Evolutionary conservation across 768 basidiomycete genomes (phyloP).

Genomic region (Russula ochroleuca): DNA sequence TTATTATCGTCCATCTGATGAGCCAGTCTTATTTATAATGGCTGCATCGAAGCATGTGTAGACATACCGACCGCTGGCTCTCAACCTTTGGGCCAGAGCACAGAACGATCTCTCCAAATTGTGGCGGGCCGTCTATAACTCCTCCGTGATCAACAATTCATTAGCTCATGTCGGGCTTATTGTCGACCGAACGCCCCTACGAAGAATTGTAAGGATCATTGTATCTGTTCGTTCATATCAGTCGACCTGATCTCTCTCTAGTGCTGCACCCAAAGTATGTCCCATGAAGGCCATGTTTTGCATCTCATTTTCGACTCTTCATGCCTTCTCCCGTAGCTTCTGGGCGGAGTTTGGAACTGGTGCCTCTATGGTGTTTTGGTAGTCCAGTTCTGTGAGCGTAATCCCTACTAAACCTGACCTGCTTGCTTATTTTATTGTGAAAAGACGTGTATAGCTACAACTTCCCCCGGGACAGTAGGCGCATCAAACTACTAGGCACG

Average conservation of each 20-base stretch:
- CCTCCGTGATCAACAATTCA: neutral
- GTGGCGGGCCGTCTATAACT: neutral
- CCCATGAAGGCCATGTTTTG: no score
- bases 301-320: neutral
- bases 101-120: neutral
- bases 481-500: constrained; percentile 12
- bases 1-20: neutral
- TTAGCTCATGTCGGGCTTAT: no score
- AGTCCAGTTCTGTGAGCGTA: constrained; percentile 33
- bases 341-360: constrained; percentile 29
- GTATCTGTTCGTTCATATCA: neutral
- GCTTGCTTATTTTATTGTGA: neutral
- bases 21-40: constrained; percentile 1
- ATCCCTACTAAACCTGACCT: neutral
- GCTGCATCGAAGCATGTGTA: neutral
- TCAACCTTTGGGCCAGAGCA: neutral
- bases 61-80: neutral
- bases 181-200: no score
- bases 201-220: neutral
- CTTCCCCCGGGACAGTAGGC: constrained; percentile 5
- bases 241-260: neutral
- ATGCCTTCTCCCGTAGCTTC: constrained; percentile 1
- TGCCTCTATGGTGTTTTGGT: constrained; percentile 31
- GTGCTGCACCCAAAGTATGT: constrained; percentile 10
- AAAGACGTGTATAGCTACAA: constrained; percentile 22